phyloP scores from a whole-genome alignment of 306 rosid genomes.

The Rubus parviflorus region DNA sequence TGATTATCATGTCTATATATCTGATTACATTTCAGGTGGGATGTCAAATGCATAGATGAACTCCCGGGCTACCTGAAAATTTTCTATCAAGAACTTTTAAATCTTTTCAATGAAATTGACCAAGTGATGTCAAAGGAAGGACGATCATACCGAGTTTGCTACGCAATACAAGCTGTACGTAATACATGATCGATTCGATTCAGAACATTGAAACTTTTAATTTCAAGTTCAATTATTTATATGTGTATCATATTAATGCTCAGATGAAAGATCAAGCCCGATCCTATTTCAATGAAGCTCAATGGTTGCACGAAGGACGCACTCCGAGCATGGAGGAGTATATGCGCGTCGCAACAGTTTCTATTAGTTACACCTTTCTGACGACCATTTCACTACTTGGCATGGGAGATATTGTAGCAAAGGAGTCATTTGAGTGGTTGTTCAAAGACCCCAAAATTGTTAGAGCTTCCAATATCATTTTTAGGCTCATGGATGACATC shows the following conservation, averaged over 20 bases:
- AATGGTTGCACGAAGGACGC: constrained; percentile 30
- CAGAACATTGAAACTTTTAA: too few species aligned
- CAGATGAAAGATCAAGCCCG: constrained; percentile 18
- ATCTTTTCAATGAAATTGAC: constrained; percentile 27
- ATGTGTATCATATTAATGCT: neutral
- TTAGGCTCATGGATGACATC: neutral
- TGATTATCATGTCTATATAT: too few species aligned
- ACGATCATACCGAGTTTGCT: neutral
- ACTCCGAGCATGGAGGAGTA: constrained; percentile 38
- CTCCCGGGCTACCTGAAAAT: constrained; percentile 22
- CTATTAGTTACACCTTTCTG: neutral
- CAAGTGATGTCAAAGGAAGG: constrained; percentile 9
- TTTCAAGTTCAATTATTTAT: too few species aligned
- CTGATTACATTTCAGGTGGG: constrained; percentile 26
- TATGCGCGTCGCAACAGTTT: neutral
- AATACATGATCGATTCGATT: neutral
- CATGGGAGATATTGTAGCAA: constrained; percentile 15
- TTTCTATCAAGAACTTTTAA: constrained; percentile 3
- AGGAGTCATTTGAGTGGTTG: constrained; percentile 15
- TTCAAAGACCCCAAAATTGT: neutral
- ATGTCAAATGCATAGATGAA: neutral
- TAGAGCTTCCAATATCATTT: neutral
- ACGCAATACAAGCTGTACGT: constrained; percentile 20
- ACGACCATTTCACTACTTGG: neutral
- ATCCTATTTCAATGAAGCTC: constrained; percentile 30